A percentile compares a stretch with the other conserved stretches of the same genome.
phyloP scores from a whole-genome alignment of 805 yeast species.

The Candida ulmi region DNA sequence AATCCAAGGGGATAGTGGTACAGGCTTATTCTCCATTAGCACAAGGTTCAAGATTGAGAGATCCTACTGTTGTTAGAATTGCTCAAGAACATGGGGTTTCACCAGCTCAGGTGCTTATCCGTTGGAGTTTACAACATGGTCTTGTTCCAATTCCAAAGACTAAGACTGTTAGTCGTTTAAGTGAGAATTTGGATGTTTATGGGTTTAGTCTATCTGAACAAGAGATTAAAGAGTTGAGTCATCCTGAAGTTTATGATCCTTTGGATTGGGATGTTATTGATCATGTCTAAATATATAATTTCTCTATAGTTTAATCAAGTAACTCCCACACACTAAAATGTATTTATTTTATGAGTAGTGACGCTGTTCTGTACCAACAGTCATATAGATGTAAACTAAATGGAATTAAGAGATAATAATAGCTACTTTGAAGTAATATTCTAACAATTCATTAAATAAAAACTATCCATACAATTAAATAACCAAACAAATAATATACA shows the following conservation, averaged over 20 bases:
- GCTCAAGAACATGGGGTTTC: constrained; percentile 37
- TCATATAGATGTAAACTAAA: too few species aligned
- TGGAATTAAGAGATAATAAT: too few species aligned
- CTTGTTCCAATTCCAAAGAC: constrained; percentile 53
- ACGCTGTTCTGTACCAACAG: too few species aligned
- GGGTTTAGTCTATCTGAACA: constrained; percentile 38
- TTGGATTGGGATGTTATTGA: constrained; percentile 57
- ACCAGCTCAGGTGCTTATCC: constrained; percentile 46
- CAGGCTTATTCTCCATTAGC: constrained; percentile 69
- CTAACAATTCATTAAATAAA: too few species aligned
- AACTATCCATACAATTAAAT: too few species aligned
- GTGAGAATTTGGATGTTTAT: constrained; percentile 33
- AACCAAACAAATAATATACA: too few species aligned
- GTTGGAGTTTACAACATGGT: constrained; percentile 57
- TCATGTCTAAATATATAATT: background rate
- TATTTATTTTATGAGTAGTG: too few species aligned
- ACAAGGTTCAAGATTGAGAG: constrained; percentile 41
- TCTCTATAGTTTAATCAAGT: too few species aligned
- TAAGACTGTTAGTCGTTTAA: constrained; percentile 25
- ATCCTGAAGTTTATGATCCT: constrained; percentile 59
- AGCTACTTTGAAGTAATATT: too few species aligned
- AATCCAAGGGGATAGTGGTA: constrained; percentile 38
- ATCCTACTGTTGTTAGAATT: constrained; percentile 35
- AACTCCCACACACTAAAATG: too few species aligned
- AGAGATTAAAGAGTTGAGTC: constrained; percentile 38